phyloP scores from a whole-genome alignment of 495 filamentous ascomycete species.

The Astrothelium subdiscretum region DNA sequence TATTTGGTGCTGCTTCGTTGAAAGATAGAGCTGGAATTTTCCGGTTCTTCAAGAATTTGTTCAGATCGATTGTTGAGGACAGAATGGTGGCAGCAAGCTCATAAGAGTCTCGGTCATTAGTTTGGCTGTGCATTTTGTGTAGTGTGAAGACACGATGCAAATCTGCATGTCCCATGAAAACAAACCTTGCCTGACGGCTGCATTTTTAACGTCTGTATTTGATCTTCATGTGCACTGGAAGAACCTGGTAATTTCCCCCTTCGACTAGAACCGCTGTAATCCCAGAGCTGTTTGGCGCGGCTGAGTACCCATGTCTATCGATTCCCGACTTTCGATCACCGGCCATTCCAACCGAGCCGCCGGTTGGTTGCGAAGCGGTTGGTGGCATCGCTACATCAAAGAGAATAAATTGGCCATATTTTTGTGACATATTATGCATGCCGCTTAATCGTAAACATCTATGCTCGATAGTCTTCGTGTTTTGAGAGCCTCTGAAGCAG shows the following conservation, averaged over 20 bases:
- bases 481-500: too few relatives aligned
- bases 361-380: not conserved
- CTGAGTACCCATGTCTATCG: not conserved
- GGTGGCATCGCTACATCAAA: too few relatives aligned
- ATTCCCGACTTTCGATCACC: not conserved
- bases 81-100: conserved; percentile 4
- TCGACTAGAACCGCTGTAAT: not conserved
- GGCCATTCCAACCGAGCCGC: not conserved
- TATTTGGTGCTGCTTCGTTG: not conserved
- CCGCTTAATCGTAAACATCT: too few relatives aligned
- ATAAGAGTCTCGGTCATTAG: not conserved
- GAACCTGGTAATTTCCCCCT: too few relatives aligned
- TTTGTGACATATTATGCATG: too few relatives aligned
- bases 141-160: not conserved
- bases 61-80: conserved; percentile 1
- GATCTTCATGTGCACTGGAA: not conserved
- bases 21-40: not conserved
- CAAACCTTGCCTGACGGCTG: not conserved
- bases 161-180: not conserved
- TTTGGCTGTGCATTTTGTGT: not conserved
- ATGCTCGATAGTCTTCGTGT: too few relatives aligned
- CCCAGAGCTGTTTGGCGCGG: not conserved
- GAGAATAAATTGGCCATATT: too few relatives aligned
- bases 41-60: conserved; percentile 2
- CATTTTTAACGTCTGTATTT: not conserved